Percentiles rank a stretch among this genome's conserved stretches.
Conservation (phyloP, 2,329 filamentous ascomycete species). For the Fusarium beomiforme region DNA sequence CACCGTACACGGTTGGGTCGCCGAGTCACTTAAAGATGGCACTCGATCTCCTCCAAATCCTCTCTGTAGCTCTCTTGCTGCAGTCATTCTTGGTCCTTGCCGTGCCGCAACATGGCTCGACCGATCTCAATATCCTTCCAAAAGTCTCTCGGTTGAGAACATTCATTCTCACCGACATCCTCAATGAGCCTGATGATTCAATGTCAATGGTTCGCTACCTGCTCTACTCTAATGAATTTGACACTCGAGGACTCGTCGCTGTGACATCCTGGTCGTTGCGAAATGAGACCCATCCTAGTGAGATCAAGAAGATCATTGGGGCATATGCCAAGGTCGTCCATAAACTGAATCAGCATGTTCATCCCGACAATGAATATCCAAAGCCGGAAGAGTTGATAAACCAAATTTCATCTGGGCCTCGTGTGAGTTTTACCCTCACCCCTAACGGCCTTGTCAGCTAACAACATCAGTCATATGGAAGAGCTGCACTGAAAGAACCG, state of each 20-base stretch:
- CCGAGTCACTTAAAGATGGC: background rate
- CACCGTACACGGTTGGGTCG: no score
- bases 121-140: background rate
- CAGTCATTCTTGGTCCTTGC: background rate
- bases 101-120: background rate
- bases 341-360: conserved; percentile 16
- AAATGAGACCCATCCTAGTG: background rate
- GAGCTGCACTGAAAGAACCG: background rate
- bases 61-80: background rate
- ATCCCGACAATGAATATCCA: background rate
- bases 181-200: conserved; percentile 13
- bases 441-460: accelerated
- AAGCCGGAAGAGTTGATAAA: background rate
- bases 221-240: conserved; percentile 8
- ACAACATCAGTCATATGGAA: background rate
- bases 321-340: conserved; percentile 5
- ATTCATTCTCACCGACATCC: conserved; percentile 9
- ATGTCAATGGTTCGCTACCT: conserved; percentile 17
- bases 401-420: background rate
- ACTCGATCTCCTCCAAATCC: background rate
- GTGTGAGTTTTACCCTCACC: background rate
- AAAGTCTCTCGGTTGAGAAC: background rate
- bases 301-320: conserved; percentile 2
- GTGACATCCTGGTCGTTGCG: conserved; percentile 11
- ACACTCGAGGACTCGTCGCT: background rate